A percentile compares a stretch with the other conserved stretches of the same genome.
These are phyloP conservation scores for Vaccinium corymbosum DNA, from an alignment of 148 eudicot species.

Conservation along the genomic window DNA sequence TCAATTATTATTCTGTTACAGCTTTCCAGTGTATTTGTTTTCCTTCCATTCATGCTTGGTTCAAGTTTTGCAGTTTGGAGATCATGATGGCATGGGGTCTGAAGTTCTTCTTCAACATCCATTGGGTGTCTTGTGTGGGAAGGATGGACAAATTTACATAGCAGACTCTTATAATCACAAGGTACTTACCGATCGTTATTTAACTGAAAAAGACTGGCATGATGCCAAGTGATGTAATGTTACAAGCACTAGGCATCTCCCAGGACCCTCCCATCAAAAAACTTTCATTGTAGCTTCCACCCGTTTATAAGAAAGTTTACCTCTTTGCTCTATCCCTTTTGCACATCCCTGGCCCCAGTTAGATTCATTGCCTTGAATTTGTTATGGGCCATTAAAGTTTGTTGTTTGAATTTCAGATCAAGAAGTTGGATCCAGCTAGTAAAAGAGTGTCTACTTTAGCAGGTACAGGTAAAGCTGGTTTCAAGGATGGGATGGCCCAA, in stretches of 20 bases:
- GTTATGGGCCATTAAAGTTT: slow-evolving; percentile 13
- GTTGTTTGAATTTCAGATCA: slow-evolving; percentile 51
- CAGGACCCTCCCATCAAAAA: not conserved
- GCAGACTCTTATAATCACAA: slow-evolving; percentile 98
- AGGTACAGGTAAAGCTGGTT: slow-evolving; percentile 92
- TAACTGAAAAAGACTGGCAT: slow-evolving; percentile 1
- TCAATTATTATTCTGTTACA: not conserved
- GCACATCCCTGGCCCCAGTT: not conserved
- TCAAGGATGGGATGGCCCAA: slow-evolving; percentile 74
- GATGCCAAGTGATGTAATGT: not conserved
- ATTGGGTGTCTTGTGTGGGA: slow-evolving; percentile 72
- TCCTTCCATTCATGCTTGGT: slow-evolving; percentile 9
- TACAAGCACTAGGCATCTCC: not conserved
- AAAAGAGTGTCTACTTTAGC: slow-evolving; percentile 68
- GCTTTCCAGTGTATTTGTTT: slow-evolving; percentile 3
- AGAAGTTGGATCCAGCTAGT: slow-evolving; percentile 72
- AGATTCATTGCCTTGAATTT: slow-evolving; percentile 2
- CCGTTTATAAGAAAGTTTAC: not conserved
- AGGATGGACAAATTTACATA: slow-evolving; percentile 71
- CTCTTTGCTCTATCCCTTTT: not conserved
- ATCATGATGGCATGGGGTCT: slow-evolving; percentile 82
- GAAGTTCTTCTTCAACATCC: slow-evolving; percentile 99
- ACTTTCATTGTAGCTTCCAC: not conserved
- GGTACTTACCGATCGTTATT: slow-evolving; percentile 37
- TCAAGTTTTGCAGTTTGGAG: slow-evolving; percentile 68